These are phyloP conservation scores for Coemansia brasiliensis DNA, from an alignment of 192 early-diverging fungal species.

Conservation along the genomic window DNA sequence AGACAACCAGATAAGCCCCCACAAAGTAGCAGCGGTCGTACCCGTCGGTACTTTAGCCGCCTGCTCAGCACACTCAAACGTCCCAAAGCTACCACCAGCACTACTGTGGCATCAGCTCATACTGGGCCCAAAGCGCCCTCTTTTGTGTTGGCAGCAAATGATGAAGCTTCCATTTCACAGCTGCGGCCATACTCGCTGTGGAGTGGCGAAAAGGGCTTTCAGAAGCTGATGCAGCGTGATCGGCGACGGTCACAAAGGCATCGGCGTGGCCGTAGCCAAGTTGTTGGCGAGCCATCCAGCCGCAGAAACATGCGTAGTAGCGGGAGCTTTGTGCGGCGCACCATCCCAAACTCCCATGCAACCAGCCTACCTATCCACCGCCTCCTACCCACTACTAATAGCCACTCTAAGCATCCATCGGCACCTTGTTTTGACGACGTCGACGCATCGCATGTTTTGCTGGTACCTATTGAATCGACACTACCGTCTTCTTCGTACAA, in stretches of 20 bases:
- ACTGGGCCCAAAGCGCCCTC: too few relatives aligned
- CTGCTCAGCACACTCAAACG: neutral
- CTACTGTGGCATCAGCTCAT: too few relatives aligned
- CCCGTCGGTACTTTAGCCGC: neutral
- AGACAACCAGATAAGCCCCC: neutral
- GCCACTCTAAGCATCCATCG: neutral
- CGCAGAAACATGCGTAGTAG: slow-evolving; percentile 4
- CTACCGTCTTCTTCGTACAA: neutral
- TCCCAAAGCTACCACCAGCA: too few relatives aligned
- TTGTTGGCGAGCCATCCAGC: neutral
- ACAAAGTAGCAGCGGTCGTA: neutral
- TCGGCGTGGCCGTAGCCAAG: too few relatives aligned
- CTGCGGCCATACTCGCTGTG: too few relatives aligned
- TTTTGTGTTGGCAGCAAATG: too few relatives aligned
- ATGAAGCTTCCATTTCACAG: too few relatives aligned
- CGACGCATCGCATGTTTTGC: slow-evolving; percentile 18
- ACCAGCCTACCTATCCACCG: neutral
- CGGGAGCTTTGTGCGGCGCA: neutral
- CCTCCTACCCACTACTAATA: neutral
- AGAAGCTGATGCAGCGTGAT: too few relatives aligned
- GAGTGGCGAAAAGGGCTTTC: too few relatives aligned
- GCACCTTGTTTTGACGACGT: neutral
- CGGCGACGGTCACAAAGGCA: too few relatives aligned
- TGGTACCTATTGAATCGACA: slow-evolving; percentile 12
- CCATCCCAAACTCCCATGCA: neutral